A percentile compares a stretch with the other conserved stretches of the same genome.
Conservation (phyloP, 805 yeast species). For the Priceomyces castillae region DNA sequence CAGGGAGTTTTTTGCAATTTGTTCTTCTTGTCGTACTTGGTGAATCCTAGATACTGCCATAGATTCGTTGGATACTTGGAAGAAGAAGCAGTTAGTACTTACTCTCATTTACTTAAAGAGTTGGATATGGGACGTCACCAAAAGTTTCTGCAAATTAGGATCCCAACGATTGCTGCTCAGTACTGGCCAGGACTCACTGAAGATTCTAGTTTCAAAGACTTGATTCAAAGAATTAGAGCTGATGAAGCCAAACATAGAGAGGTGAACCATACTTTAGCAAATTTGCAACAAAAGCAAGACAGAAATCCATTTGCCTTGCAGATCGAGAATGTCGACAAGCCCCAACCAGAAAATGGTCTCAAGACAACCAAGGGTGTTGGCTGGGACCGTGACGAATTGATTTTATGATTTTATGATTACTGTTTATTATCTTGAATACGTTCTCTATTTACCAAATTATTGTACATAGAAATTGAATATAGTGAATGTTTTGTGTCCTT, state of each 20-base stretch:
- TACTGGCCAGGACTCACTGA: constrained; percentile 59
- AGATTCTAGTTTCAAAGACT: constrained; percentile 54
- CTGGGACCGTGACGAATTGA: constrained; percentile 42
- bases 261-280: constrained; percentile 75
- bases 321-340: constrained; percentile 30
- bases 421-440: too few relatives aligned
- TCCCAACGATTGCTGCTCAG: constrained; percentile 59
- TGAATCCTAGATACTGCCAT: constrained; percentile 64
- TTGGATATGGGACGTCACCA: constrained; percentile 53
- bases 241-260: constrained; percentile 80
- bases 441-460: not conserved
- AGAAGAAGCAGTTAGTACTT: constrained; percentile 73
- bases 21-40: constrained; percentile 58
- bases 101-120: constrained; percentile 54
- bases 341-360: constrained; percentile 40
- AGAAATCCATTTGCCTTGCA: constrained; percentile 65
- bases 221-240: constrained; percentile 62
- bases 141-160: constrained; percentile 40
- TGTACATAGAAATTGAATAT: not conserved
- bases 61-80: constrained; percentile 76
- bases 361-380: constrained; percentile 31
- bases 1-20: constrained; percentile 70
- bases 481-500: not conserved
- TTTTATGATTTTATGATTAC: constrained; percentile 9
- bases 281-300: constrained; percentile 50